phyloP scores from a whole-genome alignment of 2,329 filamentous ascomycete genomes.

The Penicillium frequentans region DNA sequence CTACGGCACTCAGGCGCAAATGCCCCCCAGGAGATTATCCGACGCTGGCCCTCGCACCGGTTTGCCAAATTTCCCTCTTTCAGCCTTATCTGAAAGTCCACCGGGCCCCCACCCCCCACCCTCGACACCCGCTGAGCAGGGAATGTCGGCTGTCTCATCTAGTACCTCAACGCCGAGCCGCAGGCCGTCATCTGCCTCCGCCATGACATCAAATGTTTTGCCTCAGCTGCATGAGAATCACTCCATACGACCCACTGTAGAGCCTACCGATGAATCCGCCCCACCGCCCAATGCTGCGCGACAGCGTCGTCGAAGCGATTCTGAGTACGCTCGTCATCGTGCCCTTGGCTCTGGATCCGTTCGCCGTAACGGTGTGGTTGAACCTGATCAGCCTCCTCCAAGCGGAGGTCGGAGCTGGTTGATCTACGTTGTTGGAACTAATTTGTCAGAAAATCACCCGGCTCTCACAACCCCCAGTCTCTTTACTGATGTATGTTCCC shows the following conservation, averaged over 20 bases:
- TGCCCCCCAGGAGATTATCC: conserved; percentile 32
- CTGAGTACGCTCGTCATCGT: conserved; percentile 56
- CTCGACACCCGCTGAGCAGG: conserved; percentile 62
- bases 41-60: conserved; percentile 30
- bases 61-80: conserved; percentile 38
- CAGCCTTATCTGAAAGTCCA: conserved; percentile 55
- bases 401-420: conserved; percentile 65
- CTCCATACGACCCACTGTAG: conserved; percentile 34
- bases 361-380: conserved; percentile 64
- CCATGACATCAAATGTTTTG: conserved; percentile 37
- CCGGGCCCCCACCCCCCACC: conserved; percentile 62
- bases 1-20: conserved; percentile 51
- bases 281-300: conserved; percentile 45
- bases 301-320: conserved; percentile 59
- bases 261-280: conserved; percentile 45
- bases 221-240: conserved; percentile 43
- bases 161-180: conserved; percentile 52
- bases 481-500: conserved; percentile 62
- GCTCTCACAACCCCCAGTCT: conserved; percentile 68
- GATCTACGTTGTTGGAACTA: conserved; percentile 70
- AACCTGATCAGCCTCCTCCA: conserved; percentile 52
- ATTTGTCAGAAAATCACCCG: conserved; percentile 68
- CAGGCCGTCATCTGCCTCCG: conserved; percentile 50
- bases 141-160: conserved; percentile 56
- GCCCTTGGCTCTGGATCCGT: conserved; percentile 62